phyloP scores from a whole-genome alignment of 73 alveolate genomes.

The Effrenium voratum region DNA sequence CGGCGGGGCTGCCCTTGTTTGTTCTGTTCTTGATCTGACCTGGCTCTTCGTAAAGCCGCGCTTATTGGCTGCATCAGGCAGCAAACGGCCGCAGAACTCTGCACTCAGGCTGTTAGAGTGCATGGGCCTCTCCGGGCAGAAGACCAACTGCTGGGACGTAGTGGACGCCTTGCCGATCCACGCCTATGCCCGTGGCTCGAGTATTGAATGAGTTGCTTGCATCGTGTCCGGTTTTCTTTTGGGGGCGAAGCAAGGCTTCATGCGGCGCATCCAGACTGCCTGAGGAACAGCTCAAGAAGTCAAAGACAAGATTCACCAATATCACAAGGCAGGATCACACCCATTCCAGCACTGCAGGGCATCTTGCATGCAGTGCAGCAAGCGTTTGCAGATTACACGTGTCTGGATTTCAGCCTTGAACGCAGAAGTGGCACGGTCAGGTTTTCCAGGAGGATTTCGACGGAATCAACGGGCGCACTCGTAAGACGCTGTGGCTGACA shows the following conservation, averaged over 20 bases:
- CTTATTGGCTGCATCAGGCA: neutral
- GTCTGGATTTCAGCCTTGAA: neutral
- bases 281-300: conserved; percentile 60
- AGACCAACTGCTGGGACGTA: conserved; percentile 80
- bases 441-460: conserved; percentile 69
- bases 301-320: conserved; percentile 42
- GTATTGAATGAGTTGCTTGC: neutral
- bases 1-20: neutral
- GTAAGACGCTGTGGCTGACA: conserved; percentile 83
- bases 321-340: conserved; percentile 46
- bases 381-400: neutral
- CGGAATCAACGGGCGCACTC: conserved; percentile 58
- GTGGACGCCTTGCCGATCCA: conserved; percentile 86
- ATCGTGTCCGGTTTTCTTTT: no score
- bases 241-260: no score
- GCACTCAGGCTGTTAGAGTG: neutral
- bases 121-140: neutral
- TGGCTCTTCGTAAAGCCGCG: neutral
- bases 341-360: neutral
- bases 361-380: neutral
- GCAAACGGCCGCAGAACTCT: neutral
- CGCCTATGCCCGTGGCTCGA: conserved; percentile 34
- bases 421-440: neutral
- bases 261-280: neutral
- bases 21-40: neutral